These are phyloP conservation scores for Sphaerulina vaccinii DNA, from an alignment of 2,329 filamentous ascomycete species.

Conservation along the genomic window DNA sequence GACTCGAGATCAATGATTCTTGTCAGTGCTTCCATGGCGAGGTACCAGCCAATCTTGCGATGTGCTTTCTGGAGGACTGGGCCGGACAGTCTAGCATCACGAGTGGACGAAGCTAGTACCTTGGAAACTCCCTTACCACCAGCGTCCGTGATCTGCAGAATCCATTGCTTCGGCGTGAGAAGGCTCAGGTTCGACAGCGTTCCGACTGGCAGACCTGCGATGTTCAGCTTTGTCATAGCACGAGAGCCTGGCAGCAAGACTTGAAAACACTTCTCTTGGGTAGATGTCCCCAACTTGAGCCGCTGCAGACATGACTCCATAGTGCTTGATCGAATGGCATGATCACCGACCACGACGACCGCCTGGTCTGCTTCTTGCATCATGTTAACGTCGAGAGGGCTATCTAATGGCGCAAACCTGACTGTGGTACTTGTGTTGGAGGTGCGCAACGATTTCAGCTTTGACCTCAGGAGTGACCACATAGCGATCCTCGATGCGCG, in stretches of 20 bases:
- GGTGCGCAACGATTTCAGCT: slow-evolving; percentile 44
- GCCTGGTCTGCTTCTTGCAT: slow-evolving; percentile 54
- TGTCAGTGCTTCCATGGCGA: slow-evolving; percentile 52
- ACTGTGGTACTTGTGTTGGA: slow-evolving; percentile 40
- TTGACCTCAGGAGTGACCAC: slow-evolving; percentile 56
- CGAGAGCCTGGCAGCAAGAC: too few relatives aligned
- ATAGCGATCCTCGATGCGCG: slow-evolving; percentile 47
- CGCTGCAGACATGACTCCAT: too few relatives aligned
- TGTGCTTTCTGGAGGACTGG: slow-evolving; percentile 52
- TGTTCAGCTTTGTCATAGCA: too few relatives aligned
- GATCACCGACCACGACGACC: slow-evolving; percentile 56
- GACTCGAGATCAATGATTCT: slow-evolving; percentile 52
- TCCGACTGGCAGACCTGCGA: too few relatives aligned
- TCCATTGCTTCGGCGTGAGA: too few relatives aligned
- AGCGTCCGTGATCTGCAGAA: slow-evolving; percentile 41
- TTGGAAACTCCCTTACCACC: slow-evolving; percentile 47
- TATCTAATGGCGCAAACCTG: slow-evolving; percentile 62
- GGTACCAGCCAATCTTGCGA: slow-evolving; percentile 51
- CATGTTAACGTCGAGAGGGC: slow-evolving; percentile 58
- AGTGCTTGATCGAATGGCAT: slow-evolving; percentile 47
- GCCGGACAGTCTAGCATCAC: slow-evolving; percentile 50
- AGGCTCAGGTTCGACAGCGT: slow-evolving; percentile 37
- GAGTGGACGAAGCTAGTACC: slow-evolving; percentile 55
- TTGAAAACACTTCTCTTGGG: too few relatives aligned
- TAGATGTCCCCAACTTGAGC: too few relatives aligned